Percentiles rank a stretch among this genome's conserved stretches.
phyloP scores from a whole-genome alignment of 2,329 filamentous ascomycete genomes.

The Colletotrichum sp. region DNA sequence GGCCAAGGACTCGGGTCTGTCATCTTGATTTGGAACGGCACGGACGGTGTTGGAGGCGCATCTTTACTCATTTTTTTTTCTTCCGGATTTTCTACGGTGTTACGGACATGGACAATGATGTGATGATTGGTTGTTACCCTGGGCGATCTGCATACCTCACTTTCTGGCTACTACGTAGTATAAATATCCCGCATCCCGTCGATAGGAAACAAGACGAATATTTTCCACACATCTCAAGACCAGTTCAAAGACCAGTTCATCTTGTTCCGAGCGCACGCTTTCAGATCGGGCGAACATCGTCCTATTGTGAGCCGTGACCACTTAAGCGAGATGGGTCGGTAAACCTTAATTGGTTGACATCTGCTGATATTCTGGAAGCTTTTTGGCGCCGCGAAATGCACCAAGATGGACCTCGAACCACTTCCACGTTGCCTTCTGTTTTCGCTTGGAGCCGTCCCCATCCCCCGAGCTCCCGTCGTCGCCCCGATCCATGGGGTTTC shows the following conservation, averaged over 20 bases:
- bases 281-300: not conserved
- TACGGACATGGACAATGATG: slow-evolving; percentile 12
- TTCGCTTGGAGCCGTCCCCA: not conserved
- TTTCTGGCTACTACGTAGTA: not conserved
- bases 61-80: not conserved
- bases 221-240: not conserved
- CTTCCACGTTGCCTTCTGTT: not conserved
- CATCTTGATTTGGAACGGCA: slow-evolving; percentile 17
- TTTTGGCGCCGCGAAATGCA: not conserved
- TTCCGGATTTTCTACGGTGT: not conserved
- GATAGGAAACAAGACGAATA: slow-evolving; percentile 9
- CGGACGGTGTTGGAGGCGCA: not conserved
- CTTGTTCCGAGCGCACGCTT: not conserved
- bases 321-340: not conserved
- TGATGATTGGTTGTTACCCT: slow-evolving; percentile 14
- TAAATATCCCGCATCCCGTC: not conserved
- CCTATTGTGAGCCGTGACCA: not conserved
- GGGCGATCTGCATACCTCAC: slow-evolving; percentile 14
- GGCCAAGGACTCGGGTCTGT: slow-evolving; percentile 13
- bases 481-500: not conserved
- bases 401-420: not conserved
- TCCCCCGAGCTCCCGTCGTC: not conserved
- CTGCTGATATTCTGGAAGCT: not conserved
- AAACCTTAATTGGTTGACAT: not conserved
- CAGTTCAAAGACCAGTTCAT: not conserved